Percentiles rank a stretch among this genome's conserved stretches.
phyloP scores from a whole-genome alignment of 805 yeast species.

The Wickerhamiella hasegawae region DNA sequence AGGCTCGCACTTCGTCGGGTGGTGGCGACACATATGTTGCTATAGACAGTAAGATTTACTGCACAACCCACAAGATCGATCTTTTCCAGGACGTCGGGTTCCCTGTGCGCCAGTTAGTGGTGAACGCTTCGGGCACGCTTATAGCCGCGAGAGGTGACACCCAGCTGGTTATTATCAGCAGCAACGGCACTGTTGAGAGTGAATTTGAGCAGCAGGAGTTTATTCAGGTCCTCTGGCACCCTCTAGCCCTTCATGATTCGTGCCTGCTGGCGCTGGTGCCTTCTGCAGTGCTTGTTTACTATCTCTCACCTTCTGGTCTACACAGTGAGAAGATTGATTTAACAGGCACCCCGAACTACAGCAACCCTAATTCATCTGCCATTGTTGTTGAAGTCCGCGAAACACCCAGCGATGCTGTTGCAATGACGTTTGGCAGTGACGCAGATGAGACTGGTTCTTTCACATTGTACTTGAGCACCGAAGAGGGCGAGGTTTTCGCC shows the following conservation, averaged over 20 bases:
- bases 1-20: neutral
- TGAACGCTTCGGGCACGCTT: slow-evolving; percentile 28
- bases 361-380: neutral
- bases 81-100: slow-evolving; percentile 1
- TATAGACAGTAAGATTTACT: neutral
- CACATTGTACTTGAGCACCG: slow-evolving; percentile 35
- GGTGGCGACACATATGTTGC: neutral
- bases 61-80: neutral
- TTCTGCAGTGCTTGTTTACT: slow-evolving; percentile 12
- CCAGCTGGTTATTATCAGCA: slow-evolving; percentile 18
- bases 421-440: slow-evolving; percentile 31
- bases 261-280: slow-evolving; percentile 28
- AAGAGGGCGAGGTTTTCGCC: slow-evolving; percentile 43
- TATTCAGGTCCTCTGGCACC: slow-evolving; percentile 29
- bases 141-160: slow-evolving; percentile 27
- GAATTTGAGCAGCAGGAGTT: neutral
- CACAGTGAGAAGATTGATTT: slow-evolving; percentile 11
- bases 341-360: neutral
- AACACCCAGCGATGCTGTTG: slow-evolving; percentile 18
- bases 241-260: slow-evolving; percentile 28
- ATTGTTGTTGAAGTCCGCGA: slow-evolving; percentile 4
- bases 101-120: slow-evolving; percentile 13
- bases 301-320: slow-evolving; percentile 16
- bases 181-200: neutral
- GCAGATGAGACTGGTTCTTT: slow-evolving; percentile 28